Evolutionary conservation across 371 early-diverging fungal species (phyloP), one percentile per base, ranked within the genome.

Genomic region (Mucor sp.): DNA sequence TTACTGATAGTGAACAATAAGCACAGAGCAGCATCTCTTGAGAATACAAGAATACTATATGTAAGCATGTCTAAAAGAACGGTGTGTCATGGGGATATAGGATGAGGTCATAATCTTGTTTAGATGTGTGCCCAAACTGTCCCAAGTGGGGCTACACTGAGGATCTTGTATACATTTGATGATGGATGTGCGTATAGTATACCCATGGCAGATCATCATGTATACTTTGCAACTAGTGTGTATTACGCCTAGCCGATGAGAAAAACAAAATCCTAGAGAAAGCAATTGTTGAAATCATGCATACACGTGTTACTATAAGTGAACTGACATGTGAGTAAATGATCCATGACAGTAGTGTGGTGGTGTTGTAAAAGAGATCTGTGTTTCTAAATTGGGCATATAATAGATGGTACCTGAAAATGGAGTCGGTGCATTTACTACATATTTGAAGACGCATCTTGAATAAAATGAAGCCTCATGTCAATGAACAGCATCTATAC

Each of bases 201-300:
- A 50, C 12, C 23, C 3, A 50, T 50, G 25, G 50, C 23, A 37
- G 23, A 23, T 44, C 19, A 44, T n/a, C 17, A 17, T 44, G 19
- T n/a, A 33, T 33, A 44, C 8, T 7, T 2, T 44, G 44, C 19
- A 44, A 1, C 19, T 8, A 7, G n/a, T 44, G 1, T 43, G 19
- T 44, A 44, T n/a, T 37, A 37, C 14, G 37, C 37, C 4, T 44
- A 0, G n/a, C 19, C 8, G 44, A 44, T 44, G 44, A 44, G n/a
- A 44, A 44, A 43, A 17, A n/a, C n/a, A 5, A 4, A 25, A n/a
- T n/a, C 4, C 14, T 14, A 37, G 37, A 14, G 37, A 12, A 50
- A 23, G 14, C 62, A 62, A 62, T 44, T 50, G 50, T n/a, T 48
- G 23, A 62, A 61, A 62, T 62, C 62, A 62, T 62, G 62, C 50